phyloP scores from a whole-genome alignment of 169 alveolate species.

The Cryptosporidium ryanae region DNA sequence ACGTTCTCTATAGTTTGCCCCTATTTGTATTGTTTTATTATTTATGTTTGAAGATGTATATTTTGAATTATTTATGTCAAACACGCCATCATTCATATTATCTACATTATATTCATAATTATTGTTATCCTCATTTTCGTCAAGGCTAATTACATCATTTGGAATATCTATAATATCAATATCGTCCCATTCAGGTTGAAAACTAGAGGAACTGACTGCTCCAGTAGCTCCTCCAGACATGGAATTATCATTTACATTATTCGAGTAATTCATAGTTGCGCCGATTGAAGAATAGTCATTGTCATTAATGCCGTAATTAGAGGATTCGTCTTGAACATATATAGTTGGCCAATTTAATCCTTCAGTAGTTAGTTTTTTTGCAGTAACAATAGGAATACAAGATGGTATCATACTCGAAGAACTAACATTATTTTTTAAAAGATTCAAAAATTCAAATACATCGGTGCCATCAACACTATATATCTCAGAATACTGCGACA shows the following conservation, averaged over 20 bases:
- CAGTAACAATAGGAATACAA: slow-evolving; percentile 49
- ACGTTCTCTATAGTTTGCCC: slow-evolving; percentile 35
- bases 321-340: neutral
- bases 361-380: slow-evolving; percentile 30
- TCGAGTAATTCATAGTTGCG: neutral
- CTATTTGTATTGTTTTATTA: neutral
- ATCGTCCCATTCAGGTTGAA: slow-evolving; percentile 62
- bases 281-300: slow-evolving; percentile 1
- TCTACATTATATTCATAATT: neutral
- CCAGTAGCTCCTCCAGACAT: neutral
- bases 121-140: neutral
- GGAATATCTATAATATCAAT: slow-evolving; percentile 65
- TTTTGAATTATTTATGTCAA: neutral
- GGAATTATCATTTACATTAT: neutral
- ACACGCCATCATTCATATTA: neutral
- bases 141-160: slow-evolving; percentile 19
- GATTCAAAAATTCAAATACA: slow-evolving; percentile 43
- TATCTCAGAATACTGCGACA: slow-evolving; percentile 49
- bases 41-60: neutral
- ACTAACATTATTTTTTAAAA: slow-evolving; percentile 1
- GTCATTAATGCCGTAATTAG: neutral
- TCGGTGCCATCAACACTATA: slow-evolving; percentile 68
- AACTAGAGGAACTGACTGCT: neutral
- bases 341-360: slow-evolving; percentile 66
- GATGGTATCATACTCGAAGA: slow-evolving; percentile 25